A percentile compares a stretch with the other conserved stretches of the same genome.
Conservation (phyloP, 2,329 filamentous ascomycete species). For the Beauveria medogensis region DNA sequence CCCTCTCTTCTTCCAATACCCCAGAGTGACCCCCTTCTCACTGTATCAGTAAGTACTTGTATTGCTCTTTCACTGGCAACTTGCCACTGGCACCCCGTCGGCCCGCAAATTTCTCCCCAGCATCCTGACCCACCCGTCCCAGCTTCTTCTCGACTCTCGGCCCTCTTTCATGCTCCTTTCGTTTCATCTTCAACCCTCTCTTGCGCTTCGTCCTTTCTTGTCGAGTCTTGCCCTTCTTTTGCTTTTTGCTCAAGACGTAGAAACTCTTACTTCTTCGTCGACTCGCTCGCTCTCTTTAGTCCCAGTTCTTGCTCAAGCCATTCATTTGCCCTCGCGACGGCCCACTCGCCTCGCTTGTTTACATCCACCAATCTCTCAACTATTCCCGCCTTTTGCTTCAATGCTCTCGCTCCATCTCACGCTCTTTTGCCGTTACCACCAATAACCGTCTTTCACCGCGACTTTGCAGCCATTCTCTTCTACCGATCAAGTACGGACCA, state of each 20-base stretch:
- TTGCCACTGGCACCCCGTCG: neutral
- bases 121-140: neutral
- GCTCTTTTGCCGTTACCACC: neutral
- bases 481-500: neutral
- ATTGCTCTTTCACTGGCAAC: neutral
- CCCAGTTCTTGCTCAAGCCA: neutral
- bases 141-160: neutral
- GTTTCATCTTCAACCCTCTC: neutral
- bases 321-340: neutral
- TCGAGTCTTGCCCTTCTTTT: neutral
- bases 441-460: neutral
- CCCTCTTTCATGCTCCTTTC: neutral
- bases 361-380: neutral
- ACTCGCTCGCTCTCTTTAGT: neutral
- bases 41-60: neutral
- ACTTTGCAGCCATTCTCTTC: neutral
- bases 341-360: conserved; percentile 1
- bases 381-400: neutral
- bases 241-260: neutral
- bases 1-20: neutral
- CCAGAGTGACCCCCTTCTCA: neutral
- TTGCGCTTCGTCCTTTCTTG: neutral
- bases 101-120: neutral
- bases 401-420: neutral
- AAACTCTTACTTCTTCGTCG: neutral